These are phyloP conservation scores for Phytophthora kernoviae DNA, from an alignment of 352 stramenopile genomes.

Conservation along the genomic window DNA sequence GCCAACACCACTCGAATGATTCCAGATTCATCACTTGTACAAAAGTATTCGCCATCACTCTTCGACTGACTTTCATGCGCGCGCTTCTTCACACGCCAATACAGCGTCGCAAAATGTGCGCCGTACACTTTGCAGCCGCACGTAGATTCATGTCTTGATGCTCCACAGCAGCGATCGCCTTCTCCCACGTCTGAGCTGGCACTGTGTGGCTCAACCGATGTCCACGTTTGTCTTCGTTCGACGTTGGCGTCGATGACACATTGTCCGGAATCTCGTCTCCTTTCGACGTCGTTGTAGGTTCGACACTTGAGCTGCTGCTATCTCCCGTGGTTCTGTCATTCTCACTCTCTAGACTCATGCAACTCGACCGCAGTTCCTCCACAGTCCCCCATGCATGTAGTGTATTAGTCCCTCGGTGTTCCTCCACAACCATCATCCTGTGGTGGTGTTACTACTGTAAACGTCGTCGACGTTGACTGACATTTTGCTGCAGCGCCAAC, in stretches of 20 bases:
- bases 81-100: constrained; percentile 63
- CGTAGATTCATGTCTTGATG: constrained; percentile 67
- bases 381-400: too few species aligned
- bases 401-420: neutral
- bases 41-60: constrained; percentile 39
- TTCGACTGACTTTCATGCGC: constrained; percentile 28
- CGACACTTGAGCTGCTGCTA: neutral
- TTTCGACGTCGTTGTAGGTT: too few species aligned
- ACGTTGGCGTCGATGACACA: constrained; percentile 14
- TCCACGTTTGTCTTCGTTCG: constrained; percentile 30
- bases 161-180: constrained; percentile 61
- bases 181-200: constrained; percentile 57
- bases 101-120: constrained; percentile 60
- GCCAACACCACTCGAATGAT: constrained; percentile 65
- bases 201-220: constrained; percentile 66
- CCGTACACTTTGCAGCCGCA: constrained; percentile 45
- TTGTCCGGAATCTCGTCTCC: constrained; percentile 17
- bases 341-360: constrained; percentile 3
- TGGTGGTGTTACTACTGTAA: constrained; percentile 30
- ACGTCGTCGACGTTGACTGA: constrained; percentile 16
- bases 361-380: constrained; percentile 7
- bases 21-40: constrained; percentile 54
- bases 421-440: constrained; percentile 20
- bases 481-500: constrained; percentile 9
- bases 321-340: constrained; percentile 2